These are phyloP conservation scores for Pseudoperonospora humuli DNA, from an alignment of 352 stramenopile species.

Conservation along the genomic window DNA sequence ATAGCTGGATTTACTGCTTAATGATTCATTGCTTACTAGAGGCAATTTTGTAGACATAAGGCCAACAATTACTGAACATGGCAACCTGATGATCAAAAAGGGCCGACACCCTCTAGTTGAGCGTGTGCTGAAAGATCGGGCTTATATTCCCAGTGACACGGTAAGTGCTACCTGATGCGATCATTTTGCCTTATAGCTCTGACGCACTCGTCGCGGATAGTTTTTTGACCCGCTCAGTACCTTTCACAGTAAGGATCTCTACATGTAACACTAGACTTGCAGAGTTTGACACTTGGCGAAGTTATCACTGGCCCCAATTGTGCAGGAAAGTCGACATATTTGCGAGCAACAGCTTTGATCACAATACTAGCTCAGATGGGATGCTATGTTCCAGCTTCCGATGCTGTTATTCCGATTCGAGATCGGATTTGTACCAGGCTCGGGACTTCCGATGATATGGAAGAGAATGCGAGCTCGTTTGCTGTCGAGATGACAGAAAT, in stretches of 20 bases:
- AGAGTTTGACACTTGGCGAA: slow-evolving; percentile 15
- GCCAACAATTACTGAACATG: slow-evolving; percentile 55
- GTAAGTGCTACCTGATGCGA: slow-evolving; percentile 20
- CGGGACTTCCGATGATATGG: slow-evolving; percentile 89
- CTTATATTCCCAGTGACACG: slow-evolving; percentile 84
- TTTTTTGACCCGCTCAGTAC: slow-evolving; percentile 68
- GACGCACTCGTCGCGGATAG: slow-evolving; percentile 15
- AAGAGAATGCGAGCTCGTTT: slow-evolving; percentile 91
- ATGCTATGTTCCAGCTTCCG: slow-evolving; percentile 80
- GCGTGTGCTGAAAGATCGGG: slow-evolving; percentile 45
- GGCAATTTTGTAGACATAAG: slow-evolving; percentile 38
- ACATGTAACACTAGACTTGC: not conserved
- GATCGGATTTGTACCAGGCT: slow-evolving; percentile 89
- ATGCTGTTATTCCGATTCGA: slow-evolving; percentile 74
- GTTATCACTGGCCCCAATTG: slow-evolving; percentile 89
- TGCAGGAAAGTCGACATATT: slow-evolving; percentile 87
- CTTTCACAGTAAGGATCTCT: slow-evolving; percentile 47
- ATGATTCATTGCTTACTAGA: not conserved
- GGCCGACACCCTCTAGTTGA: slow-evolving; percentile 77
- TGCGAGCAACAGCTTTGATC: slow-evolving; percentile 78
- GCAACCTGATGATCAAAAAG: slow-evolving; percentile 75
- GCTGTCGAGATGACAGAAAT: slow-evolving; percentile 88
- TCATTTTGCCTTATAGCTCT: not conserved
- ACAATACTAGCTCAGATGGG: slow-evolving; percentile 89
- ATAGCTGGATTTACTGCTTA: not conserved